phyloP scores from a whole-genome alignment of 768 basidiomycete genomes.

The Mycena venus region DNA sequence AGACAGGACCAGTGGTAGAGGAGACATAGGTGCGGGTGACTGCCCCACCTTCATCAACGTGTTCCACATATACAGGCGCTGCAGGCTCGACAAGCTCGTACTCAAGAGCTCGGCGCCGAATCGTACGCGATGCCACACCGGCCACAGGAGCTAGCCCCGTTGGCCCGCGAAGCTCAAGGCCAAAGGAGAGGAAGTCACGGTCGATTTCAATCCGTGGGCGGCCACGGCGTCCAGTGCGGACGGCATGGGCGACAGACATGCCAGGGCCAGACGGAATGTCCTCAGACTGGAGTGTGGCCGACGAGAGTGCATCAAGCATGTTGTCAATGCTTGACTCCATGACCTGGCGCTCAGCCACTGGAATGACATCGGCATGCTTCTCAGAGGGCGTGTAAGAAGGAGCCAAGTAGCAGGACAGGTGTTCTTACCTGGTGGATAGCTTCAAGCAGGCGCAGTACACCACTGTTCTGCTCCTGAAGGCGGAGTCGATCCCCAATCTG shows the following conservation, averaged over 20 bases:
- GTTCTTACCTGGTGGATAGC: slow-evolving; percentile 6
- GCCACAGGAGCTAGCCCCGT: slow-evolving; percentile 35
- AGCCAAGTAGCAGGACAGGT: not conserved
- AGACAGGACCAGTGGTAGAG: slow-evolving; percentile 30
- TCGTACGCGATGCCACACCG: slow-evolving; percentile 33
- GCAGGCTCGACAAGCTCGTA: too few species aligned
- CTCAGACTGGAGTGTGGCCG: slow-evolving; percentile 2
- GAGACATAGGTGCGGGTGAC: slow-evolving; percentile 21
- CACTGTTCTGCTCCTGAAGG: too few species aligned
- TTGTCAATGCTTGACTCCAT: slow-evolving; percentile 16
- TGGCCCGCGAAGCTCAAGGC: slow-evolving; percentile 37
- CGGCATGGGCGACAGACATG: not conserved
- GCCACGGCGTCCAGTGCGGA: slow-evolving; percentile 28
- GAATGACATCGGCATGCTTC: slow-evolving; percentile 24
- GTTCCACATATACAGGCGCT: slow-evolving; percentile 35
- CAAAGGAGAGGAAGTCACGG: too few species aligned
- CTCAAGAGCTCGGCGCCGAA: slow-evolving; percentile 43
- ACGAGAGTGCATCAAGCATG: slow-evolving; percentile 30
- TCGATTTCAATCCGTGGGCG: too few species aligned
- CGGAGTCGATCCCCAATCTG: slow-evolving; percentile 26
- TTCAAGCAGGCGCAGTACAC: slow-evolving; percentile 3
- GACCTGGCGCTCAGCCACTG: slow-evolving; percentile 19
- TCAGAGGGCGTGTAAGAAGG: not conserved
- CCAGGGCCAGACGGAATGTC: slow-evolving; percentile 21
- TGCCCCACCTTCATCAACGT: slow-evolving; percentile 17